Evolutionary conservation across 2,329 filamentous ascomycete species (phyloP), one percentile per base, ranked within the genome.

Genomic region (Tolypocladium ovalisporum): DNA sequence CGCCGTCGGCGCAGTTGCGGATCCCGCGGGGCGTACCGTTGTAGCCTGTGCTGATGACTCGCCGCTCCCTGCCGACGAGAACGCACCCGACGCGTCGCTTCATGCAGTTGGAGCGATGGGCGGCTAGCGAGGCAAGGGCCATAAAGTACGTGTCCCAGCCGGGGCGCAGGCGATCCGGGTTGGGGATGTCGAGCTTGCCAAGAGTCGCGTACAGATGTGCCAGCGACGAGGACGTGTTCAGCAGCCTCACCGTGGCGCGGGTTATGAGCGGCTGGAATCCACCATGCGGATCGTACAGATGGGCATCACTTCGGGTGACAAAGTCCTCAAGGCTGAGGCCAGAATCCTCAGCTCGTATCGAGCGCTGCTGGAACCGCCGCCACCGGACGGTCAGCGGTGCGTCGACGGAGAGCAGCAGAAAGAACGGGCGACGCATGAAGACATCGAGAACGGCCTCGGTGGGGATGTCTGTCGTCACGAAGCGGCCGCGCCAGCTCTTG

Each of bases 81-180:
- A 97, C 94, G 73, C 92, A 97, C 9, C 94, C 94, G 1, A 99
- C 94, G 62, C 93, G 85, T 35, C 94, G 83, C 75, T 97, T 97
- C 94, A 99, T 99, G 77, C 94, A 99, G 73, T 99, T 99, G 68
- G 87, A 90, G 62, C 94, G 83, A 64, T 90, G 88, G 0, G 93
- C 89, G 9, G 94, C 94, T 53, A 99, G 83, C 37, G 89, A 90
- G 6, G 94, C 92, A n/a, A 99, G 79, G 44, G 89, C 85, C 94
- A 99, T 99, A 70, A 99, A 99, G 76, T 99, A 99, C 66, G 89
- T 86, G 73, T 99, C 94, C 94, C 94, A 99, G 54, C 84, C 86
- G 1, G 94, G 94, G 1, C 94, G 85, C 39, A 99, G 79, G 2
- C 94, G 87, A 64, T 88, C 82, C 37, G 87, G 81, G 66, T 94